Conservation (phyloP, 2,329 filamentous ascomycete genomes). For the Neofusicoccum umdonicola region DNA sequence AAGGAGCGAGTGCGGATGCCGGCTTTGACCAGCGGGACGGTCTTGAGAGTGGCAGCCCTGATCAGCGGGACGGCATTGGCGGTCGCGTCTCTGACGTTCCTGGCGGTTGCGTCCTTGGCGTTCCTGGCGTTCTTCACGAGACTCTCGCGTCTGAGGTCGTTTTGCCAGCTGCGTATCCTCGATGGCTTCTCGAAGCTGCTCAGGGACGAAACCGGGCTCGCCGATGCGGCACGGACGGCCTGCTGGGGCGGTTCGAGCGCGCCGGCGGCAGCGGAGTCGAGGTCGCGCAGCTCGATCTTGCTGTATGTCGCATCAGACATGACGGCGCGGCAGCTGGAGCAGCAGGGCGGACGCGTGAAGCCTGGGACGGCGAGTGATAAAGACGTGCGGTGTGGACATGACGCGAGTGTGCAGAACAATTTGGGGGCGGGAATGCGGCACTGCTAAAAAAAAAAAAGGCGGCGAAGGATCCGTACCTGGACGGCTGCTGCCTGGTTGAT, state of each 20-base stretch:
- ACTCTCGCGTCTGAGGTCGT: neutral
- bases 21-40: neutral
- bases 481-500: too few relatives aligned
- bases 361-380: too few relatives aligned
- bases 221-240: neutral
- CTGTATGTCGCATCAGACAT: neutral
- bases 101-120: neutral
- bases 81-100: neutral
- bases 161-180: neutral
- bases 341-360: too few relatives aligned
- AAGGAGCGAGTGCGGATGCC: neutral
- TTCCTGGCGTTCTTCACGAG: neutral
- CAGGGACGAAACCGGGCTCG: neutral
- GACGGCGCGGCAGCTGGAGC: neutral
- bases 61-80: neutral
- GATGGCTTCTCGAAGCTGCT: neutral
- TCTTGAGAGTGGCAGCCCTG: neutral
- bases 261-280: neutral
- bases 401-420: neutral
- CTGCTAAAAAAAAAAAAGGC: neutral
- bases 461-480: neutral
- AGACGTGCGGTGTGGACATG: neutral
- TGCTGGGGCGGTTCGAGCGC: neutral
- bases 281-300: neutral
- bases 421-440: neutral